Evolutionary conservation across 1,139 yeast species (phyloP).

Genomic region (Diutina ranongensis): DNA sequence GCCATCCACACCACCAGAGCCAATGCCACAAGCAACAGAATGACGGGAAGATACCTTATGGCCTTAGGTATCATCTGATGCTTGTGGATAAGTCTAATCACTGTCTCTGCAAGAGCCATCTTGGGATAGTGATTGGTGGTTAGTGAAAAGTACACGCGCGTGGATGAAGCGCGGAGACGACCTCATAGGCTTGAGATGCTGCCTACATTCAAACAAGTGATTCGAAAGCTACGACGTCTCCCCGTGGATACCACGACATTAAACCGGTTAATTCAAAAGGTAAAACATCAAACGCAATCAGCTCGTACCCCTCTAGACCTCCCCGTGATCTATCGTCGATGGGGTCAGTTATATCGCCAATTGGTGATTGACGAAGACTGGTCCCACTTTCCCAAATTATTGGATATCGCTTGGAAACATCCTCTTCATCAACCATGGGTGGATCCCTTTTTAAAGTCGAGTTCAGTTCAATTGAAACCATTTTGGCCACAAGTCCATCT

Average conservation of each 20-base stretch:
- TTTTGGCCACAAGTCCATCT: constrained; percentile 29
- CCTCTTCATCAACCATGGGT: constrained; percentile 8
- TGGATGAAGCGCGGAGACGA: not conserved
- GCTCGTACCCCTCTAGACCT: not conserved
- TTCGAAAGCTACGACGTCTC: constrained; percentile 11
- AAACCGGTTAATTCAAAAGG: not conserved
- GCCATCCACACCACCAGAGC: constrained; percentile 58
- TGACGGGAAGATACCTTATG: constrained; percentile 42
- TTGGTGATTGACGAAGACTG: constrained; percentile 21
- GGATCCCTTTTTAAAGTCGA: constrained; percentile 13
- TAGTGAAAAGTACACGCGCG: constrained; percentile 6
- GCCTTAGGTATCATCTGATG: constrained; percentile 49
- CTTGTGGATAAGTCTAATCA: constrained; percentile 29
- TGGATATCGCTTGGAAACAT: constrained; percentile 21
- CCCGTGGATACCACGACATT: constrained; percentile 16
- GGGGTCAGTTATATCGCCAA: constrained; percentile 8
- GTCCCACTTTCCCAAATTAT: constrained; percentile 14
- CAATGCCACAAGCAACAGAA: constrained; percentile 51
- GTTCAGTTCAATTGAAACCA: constrained; percentile 15
- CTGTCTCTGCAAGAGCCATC: constrained; percentile 49
- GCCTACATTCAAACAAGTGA: not conserved
- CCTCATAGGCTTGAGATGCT: not conserved
- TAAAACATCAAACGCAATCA: not conserved
- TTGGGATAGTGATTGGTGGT: not conserved
- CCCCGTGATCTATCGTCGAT: not conserved